Conservation (phyloP, 2,329 filamentous ascomycete genomes). For the Pseudocercospora ulei region DNA sequence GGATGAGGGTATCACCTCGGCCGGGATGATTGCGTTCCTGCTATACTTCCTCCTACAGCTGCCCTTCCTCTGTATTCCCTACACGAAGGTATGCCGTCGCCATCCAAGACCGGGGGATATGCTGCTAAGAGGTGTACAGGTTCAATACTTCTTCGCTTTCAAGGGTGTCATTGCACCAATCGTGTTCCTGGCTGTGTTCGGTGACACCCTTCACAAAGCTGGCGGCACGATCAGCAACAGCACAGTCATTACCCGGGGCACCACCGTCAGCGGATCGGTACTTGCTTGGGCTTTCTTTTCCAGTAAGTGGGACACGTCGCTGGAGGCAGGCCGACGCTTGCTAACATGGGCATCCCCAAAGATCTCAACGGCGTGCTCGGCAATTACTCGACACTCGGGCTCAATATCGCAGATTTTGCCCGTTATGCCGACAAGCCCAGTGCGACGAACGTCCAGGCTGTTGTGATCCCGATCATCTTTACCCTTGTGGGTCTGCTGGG, state of each 20-base stretch:
- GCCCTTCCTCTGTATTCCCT: conserved; percentile 48
- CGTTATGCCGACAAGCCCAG: conserved; percentile 31
- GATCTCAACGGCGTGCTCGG: conserved; percentile 29
- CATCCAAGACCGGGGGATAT: background rate
- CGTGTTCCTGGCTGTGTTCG: conserved; percentile 31
- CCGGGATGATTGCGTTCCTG: conserved; percentile 49
- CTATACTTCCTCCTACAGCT: conserved; percentile 49
- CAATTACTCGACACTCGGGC: conserved; percentile 31
- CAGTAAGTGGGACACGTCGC: background rate
- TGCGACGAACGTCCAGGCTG: conserved; percentile 30
- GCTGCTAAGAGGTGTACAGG: conserved; percentile 5
- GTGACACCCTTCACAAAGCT: conserved; percentile 29
- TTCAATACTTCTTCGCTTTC: conserved; percentile 31
- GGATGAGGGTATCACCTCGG: conserved; percentile 46
- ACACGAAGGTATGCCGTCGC: conserved; percentile 28
- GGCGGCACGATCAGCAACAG: conserved; percentile 29
- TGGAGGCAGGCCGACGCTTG: too few species aligned
- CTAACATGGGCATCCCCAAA: background rate
- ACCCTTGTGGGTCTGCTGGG: conserved; percentile 42
- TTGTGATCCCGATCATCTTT: conserved; percentile 44
- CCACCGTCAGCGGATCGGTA: conserved; percentile 26
- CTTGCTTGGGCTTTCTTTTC: conserved; percentile 29
- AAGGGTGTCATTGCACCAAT: conserved; percentile 38
- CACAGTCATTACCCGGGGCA: conserved; percentile 29
- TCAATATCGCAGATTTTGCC: conserved; percentile 33